These are phyloP conservation scores for Limonium bicolor DNA, from an alignment of 148 eudicot species.

Conservation along the genomic window DNA sequence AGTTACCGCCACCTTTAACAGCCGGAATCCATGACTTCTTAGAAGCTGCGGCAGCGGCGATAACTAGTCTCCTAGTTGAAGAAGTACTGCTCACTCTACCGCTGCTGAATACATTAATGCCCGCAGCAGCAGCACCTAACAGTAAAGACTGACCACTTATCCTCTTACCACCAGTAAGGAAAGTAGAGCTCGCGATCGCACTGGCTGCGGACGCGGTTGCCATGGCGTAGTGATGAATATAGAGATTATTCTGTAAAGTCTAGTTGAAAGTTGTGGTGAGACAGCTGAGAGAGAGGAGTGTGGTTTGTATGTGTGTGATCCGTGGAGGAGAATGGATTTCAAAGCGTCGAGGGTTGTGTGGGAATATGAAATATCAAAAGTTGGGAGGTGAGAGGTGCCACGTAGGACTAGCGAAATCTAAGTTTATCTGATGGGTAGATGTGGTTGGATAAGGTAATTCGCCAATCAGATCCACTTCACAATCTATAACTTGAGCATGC, in stretches of 20 bases:
- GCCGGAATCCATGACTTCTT: constrained; percentile 92
- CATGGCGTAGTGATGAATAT: constrained; percentile 11
- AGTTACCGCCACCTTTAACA: constrained; percentile 63
- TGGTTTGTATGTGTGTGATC: constrained; percentile 1
- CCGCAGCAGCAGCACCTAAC: constrained; percentile 17
- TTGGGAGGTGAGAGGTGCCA: constrained; percentile 29
- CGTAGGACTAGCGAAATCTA: constrained; percentile 64
- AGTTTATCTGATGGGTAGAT: too few species aligned
- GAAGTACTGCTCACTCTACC: constrained; percentile 6
- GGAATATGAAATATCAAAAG: constrained; percentile 32
- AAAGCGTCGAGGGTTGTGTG: constrained; percentile 3
- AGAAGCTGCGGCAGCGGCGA: constrained; percentile 34
- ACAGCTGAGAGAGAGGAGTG: neutral
- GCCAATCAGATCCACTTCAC: too few species aligned
- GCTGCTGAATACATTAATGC: constrained; percentile 12
- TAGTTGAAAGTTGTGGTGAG: neutral
- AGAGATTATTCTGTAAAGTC: neutral
- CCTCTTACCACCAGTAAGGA: constrained; percentile 50
- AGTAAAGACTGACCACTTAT: too few species aligned
- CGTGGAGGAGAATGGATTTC: neutral
- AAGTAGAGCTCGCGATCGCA: constrained; percentile 51
- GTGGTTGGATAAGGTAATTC: too few species aligned
- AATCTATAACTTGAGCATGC: too few species aligned
- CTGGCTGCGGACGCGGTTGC: constrained; percentile 53
- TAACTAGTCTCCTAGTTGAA: constrained; percentile 27